phyloP scores from a whole-genome alignment of 2,329 filamentous ascomycete genomes.

The Cryoendolithus antarcticus region DNA sequence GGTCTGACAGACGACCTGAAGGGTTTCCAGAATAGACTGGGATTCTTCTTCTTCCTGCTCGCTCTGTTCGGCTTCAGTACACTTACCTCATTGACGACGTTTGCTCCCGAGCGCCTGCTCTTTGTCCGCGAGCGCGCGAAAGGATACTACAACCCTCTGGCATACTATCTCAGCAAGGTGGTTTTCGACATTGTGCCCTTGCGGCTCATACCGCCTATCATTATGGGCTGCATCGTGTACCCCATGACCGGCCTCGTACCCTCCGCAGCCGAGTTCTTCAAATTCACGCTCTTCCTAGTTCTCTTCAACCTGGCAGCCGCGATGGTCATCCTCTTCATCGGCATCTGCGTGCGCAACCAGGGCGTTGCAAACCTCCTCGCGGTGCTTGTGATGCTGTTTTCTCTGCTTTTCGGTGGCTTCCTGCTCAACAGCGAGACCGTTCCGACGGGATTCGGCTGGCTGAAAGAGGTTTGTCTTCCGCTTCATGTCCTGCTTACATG shows the following conservation, averaged over 20 bases:
- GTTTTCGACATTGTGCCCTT: slow-evolving; percentile 94
- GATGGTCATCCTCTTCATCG: slow-evolving; percentile 88
- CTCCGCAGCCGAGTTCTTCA: slow-evolving; percentile 71
- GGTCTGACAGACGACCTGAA: slow-evolving; percentile 91
- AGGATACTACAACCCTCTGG: slow-evolving; percentile 86
- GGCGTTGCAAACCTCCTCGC: slow-evolving; percentile 89
- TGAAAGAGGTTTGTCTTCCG: slow-evolving; percentile 55
- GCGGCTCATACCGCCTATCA: slow-evolving; percentile 83
- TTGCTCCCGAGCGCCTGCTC: slow-evolving; percentile 76
- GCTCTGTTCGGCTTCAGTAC: slow-evolving; percentile 96
- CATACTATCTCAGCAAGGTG: slow-evolving; percentile 93
- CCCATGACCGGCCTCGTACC: slow-evolving; percentile 92
- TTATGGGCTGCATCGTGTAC: slow-evolving; percentile 92
- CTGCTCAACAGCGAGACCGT: slow-evolving; percentile 92
- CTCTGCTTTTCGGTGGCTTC: slow-evolving; percentile 83
- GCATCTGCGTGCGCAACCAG: slow-evolving; percentile 83
- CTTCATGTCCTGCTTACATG: not conserved
- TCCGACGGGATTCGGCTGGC: slow-evolving; percentile 70
- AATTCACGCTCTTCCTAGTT: slow-evolving; percentile 82
- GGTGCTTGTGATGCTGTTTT: slow-evolving; percentile 95
- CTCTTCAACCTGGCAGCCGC: slow-evolving; percentile 93
- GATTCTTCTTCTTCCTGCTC: slow-evolving; percentile 93
- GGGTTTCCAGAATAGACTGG: slow-evolving; percentile 93
- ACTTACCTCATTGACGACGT: slow-evolving; percentile 83
- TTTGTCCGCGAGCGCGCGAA: slow-evolving; percentile 93